Evolutionary conservation across 768 basidiomycete species (phyloP), one percentile per base, ranked within the genome.

Genomic region (Pleurotus giganteus): DNA sequence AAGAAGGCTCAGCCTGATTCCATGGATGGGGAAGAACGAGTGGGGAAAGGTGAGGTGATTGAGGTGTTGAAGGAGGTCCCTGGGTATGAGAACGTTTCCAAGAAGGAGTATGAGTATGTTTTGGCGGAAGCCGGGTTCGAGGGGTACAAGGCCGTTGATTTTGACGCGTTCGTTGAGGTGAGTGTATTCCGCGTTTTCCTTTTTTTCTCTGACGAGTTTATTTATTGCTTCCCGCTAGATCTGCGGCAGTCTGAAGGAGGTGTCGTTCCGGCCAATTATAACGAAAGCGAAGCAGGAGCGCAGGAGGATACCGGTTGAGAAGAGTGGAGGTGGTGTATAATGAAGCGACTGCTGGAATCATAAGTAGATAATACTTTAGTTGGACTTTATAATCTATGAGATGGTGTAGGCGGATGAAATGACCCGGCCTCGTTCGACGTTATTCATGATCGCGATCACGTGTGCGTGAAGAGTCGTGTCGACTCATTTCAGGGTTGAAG

Each of bases 111-210:
- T 39, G 79, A 84, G 29, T 88, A 91, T 65, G 90, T 92, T 1
- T 76, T 95, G 49, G 78, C 79, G 53, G 85, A 89, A 66, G 85
- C 88, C 57, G 94, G 90, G 3, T 83, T 90, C 67, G 70, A 74
- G 46, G 69, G 70, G 19, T 74, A 77, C 61, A 68, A 70, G 26
- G 78, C 79, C 24, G 70, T 97, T 44, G 83, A 86, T 58, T 84
- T 92, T 62, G 89, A 95, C 59, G 90, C 91, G 65, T 95, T 95
- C 67, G 75, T 94, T 46, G 92, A 95, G 82, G 91, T 91, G 59
- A 12, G 84, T 71, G 23, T 31, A 50, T 32, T 55, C 56, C 13
- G 15, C 21, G 51, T 47, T 54, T 43, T 55, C 28, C 50, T 54
- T 31, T 0, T 43, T 34, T 47, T 21, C 28, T 39, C 53, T 17